Evolutionary conservation across 352 stramenopile species (phyloP), one percentile per base, ranked within the genome.

Genomic region (Peronosclerospora sorghi): DNA sequence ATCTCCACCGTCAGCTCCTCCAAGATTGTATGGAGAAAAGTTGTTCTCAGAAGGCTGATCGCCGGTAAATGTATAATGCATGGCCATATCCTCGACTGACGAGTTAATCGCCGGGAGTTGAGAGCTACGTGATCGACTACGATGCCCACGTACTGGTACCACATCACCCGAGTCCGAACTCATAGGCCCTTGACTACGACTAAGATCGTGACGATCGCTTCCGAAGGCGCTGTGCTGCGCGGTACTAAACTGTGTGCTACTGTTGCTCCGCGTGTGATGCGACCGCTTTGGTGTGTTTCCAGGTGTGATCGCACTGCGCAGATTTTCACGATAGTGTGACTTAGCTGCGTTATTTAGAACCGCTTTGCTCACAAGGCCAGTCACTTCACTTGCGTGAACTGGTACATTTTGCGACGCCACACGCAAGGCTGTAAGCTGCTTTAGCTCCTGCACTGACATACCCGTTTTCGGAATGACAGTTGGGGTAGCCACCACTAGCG

Each of bases 381-480:
- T 83, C 37, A 82, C 73, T 58, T 85, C 71, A 43, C 53, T 79
- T 28, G 80, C 70, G 36, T 78, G 70, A 23, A 65, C 38, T 19
- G 75, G 68, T 7, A 64, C 66, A 35, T 71, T 83, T 49, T 87
- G 75, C 15, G 73, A 84, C 35, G 75, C 75, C 28, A 91, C 65
- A 1, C 78, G 75, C 44, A 91, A 48, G 43, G 69, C 78, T 41
- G 78, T 91, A 8, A 91, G 60, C 43, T 91, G 78, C 59, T 91
- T 91, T 18, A 91, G 62, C 47, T 91, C 78, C 48, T 91, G 78
- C 23, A 91, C 78, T 2, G 78, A 82, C 78, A 91, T 91, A 20
- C 78, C 78, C 0, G 70, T 83, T 56, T 90, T 90, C 2, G 77
- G 77, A 8, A 76, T 51, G 12, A 80, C 58, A 1, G 73, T 59